Base-by-base conservation (phyloP, 805 yeast species). In the Sporopachydermia quercuum region DNA sequence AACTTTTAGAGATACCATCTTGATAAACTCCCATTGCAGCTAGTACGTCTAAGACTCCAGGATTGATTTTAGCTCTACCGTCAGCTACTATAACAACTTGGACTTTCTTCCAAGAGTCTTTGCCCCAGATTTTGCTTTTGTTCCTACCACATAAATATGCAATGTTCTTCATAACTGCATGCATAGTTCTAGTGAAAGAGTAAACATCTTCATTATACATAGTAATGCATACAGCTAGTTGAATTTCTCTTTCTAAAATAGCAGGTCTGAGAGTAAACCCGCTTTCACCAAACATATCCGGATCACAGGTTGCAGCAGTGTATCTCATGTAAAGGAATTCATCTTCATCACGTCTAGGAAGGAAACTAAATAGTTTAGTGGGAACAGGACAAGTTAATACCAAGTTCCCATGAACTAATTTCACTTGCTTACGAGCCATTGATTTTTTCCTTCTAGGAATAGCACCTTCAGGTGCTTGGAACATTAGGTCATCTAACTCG, bases 1-100 rank as follows among this genome's bases (percentile, higher is more conserved):
- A 79, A 27, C 94, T 89, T 55, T 94, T 81, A 38, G 99, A 96
- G 58, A 91, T 84, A 38, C 95, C 96, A 46, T 89, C 97, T 57
- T 91, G 99, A 57, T 85, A 91, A 37, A 91, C 83, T 49, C 99
- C 99, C 61, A 93, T 76, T 0, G 96, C 95, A 1, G 96, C 86
- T 43, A 91, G 66, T 37, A 83, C 72, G 57, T 89, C 95, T 36
- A 91, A 61, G 2, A 87, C 89, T 14, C 94, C 81, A 16, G 82
- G 82, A 49, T 76, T 70, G 37, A 91, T 78, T 53, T 89, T 89
- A 43, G 80, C 74, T 60, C 99, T 76, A 50, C 99, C 99, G 62
- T 91, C 99, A 37, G 95, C 76, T 16, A 91, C 82, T 49, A 91
- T 78, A 41, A 83, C 66, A 11, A 91, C 96, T 40, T 89, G 96